phyloP scores from a whole-genome alignment of 1,284 basidiomycete species.

The Moesziomyces globuligerus region DNA sequence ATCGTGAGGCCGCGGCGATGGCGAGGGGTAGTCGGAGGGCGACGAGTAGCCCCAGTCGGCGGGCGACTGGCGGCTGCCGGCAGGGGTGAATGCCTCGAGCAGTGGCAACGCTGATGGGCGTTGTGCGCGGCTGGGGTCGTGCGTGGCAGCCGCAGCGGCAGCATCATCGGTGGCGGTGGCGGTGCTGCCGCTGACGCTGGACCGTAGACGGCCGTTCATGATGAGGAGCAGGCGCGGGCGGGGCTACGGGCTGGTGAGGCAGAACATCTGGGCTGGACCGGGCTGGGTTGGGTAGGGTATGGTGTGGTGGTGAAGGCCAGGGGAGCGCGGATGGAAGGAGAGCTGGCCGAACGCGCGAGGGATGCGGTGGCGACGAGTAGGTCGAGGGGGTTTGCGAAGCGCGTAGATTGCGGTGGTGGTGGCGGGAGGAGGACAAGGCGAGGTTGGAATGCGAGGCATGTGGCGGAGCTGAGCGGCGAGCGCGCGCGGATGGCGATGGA shows the following conservation, averaged over 20 bases:
- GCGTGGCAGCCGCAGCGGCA: background rate
- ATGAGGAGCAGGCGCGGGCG: background rate
- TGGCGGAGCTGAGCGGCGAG: background rate
- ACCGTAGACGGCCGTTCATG: constrained; percentile 1
- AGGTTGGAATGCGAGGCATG: constrained; percentile 2
- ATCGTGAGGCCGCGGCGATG: constrained; percentile 4
- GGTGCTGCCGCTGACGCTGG: background rate
- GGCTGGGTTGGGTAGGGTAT: background rate
- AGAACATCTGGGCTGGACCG: background rate
- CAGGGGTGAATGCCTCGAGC: background rate
- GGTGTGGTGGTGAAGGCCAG: background rate
- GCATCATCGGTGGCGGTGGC: constrained; percentile 1
- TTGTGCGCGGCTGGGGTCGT: background rate
- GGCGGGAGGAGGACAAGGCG: constrained; percentile 7
- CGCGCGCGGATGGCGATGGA: background rate
- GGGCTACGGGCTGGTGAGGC: background rate
- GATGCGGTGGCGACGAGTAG: background rate
- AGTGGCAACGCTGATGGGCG: background rate
- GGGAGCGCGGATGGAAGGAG: background rate
- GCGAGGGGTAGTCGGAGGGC: constrained; percentile 16
- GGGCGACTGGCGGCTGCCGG: constrained; percentile 5
- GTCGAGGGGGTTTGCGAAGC: background rate
- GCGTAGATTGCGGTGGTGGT: constrained; percentile 7
- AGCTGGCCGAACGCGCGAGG: background rate
- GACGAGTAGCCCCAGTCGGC: constrained; percentile 17